Evolutionary conservation across 192 early-diverging fungal species (phyloP).

Genomic region (Entomortierella chlamydospora): DNA sequence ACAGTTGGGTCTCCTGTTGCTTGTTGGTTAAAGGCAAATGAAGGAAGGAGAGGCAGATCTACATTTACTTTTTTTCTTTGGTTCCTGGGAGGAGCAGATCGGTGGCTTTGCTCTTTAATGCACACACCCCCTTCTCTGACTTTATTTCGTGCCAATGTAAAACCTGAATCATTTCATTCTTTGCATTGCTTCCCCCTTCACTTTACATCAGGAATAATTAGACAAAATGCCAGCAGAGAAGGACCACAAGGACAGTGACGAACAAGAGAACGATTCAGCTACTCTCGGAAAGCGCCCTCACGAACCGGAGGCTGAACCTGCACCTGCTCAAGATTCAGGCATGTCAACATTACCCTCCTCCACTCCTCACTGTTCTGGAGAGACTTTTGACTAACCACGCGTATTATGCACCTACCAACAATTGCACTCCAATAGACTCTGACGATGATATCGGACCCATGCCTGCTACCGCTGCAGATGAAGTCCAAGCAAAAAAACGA

Average conservation of each 20-base stretch:
- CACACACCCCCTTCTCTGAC: not conserved
- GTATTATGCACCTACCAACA: not conserved
- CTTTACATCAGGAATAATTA: not conserved
- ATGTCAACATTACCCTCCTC: conserved; percentile 11
- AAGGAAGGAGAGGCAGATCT: not conserved
- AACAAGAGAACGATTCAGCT: not conserved
- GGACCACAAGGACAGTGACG: conserved; percentile 11
- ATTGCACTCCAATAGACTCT: conserved; percentile 14
- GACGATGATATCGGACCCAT: conserved; percentile 51
- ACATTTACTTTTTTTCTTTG: not conserved
- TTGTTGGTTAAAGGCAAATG: too few species aligned
- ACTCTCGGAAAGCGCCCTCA: conserved; percentile 34
- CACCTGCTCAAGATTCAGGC: conserved; percentile 29
- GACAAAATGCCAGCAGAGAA: conserved; percentile 34
- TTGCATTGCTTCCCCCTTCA: not conserved
- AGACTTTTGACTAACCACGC: not conserved
- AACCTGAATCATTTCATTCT: not conserved
- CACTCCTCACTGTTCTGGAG: too few species aligned
- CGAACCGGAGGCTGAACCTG: conserved; percentile 1
- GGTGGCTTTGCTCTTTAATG: conserved; percentile 28
- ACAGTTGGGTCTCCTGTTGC: too few species aligned
- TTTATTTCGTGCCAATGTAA: not conserved
- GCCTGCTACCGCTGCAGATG: conserved; percentile 35
- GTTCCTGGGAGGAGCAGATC: not conserved
- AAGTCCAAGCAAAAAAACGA: conserved; percentile 21